phyloP scores from a whole-genome alignment of 2,329 filamentous ascomycete species.

The Dactylellina sp. region DNA sequence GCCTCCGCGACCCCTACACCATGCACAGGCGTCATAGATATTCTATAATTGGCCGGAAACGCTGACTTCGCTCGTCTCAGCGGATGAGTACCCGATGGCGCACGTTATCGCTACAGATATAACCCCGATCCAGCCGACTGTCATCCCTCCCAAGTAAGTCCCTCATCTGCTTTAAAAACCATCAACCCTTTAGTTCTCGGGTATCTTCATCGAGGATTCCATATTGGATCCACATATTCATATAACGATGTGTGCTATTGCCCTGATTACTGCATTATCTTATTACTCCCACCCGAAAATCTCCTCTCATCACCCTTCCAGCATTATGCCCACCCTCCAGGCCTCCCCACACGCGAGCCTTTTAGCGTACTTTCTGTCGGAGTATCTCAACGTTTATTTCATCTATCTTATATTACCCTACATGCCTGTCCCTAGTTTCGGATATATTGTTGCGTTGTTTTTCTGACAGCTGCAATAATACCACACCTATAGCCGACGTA shows the following conservation, averaged over 20 bases:
- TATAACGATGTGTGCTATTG: constrained; percentile 23
- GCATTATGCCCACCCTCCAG: constrained; percentile 8
- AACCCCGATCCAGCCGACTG: constrained; percentile 57
- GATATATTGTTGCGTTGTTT: constrained; percentile 58
- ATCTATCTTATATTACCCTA: constrained; percentile 51
- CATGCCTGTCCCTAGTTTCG: constrained; percentile 51
- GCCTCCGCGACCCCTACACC: constrained; percentile 9
- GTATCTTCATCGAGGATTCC: constrained; percentile 45
- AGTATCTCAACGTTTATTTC: constrained; percentile 54
- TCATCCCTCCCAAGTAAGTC: constrained; percentile 69
- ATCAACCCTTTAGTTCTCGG: constrained; percentile 34
- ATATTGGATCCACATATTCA: constrained; percentile 47
- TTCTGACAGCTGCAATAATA: constrained; percentile 55
- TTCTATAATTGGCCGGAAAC: constrained; percentile 34
- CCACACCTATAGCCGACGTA: constrained; percentile 48
- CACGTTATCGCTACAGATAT: constrained; percentile 57
- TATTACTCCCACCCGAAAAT: constrained; percentile 32
- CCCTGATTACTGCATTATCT: constrained; percentile 1
- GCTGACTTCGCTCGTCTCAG: constrained; percentile 51
- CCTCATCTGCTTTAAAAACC: constrained; percentile 39
- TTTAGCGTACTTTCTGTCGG: constrained; percentile 46
- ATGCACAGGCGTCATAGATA: constrained; percentile 4
- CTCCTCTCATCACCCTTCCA: constrained; percentile 6
- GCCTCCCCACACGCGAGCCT: constrained; percentile 46
- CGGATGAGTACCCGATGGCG: constrained; percentile 56